These are phyloP conservation scores for Phytophthora kernoviae DNA, from an alignment of 352 stramenopile genomes.

Conservation along the genomic window DNA sequence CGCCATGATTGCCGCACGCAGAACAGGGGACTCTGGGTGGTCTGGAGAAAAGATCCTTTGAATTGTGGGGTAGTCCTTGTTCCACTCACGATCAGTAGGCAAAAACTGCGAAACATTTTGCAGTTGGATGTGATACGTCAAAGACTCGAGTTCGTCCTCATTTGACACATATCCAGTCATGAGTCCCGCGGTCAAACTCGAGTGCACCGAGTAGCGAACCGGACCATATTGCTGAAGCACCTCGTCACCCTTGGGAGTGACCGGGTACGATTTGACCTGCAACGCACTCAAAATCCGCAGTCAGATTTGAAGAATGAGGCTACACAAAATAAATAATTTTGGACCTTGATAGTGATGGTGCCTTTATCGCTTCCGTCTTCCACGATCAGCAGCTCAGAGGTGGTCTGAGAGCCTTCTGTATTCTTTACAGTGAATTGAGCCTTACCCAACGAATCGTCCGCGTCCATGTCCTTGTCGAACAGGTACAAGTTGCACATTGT, in stretches of 20 bases:
- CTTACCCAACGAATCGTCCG: conserved; percentile 36
- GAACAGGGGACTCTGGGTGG: conserved; percentile 29
- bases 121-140: conserved; percentile 42
- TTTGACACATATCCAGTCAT: conserved; percentile 41
- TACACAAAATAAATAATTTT: not conserved
- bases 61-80: conserved; percentile 42
- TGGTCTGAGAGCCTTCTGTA: conserved; percentile 24
- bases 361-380: conserved; percentile 21
- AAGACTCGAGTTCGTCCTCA: conserved; percentile 32
- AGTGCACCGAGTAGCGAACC: conserved; percentile 46
- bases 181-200: conserved; percentile 36
- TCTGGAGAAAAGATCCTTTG: conserved; percentile 45
- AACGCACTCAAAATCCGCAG: not conserved
- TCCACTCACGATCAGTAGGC: conserved; percentile 42
- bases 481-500: conserved; percentile 35
- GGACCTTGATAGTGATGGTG: conserved; percentile 32
- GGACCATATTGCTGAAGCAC: conserved; percentile 33
- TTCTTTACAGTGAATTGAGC: conserved; percentile 30
- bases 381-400: conserved; percentile 33
- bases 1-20: conserved; percentile 39
- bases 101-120: conserved; percentile 43
- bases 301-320: too few relatives aligned
- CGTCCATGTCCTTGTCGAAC: conserved; percentile 44
- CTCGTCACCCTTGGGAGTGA: not conserved
- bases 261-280: conserved; percentile 32